Conservation (phyloP, 2,329 filamentous ascomycete genomes). For the Paramyrothecium roridum region DNA sequence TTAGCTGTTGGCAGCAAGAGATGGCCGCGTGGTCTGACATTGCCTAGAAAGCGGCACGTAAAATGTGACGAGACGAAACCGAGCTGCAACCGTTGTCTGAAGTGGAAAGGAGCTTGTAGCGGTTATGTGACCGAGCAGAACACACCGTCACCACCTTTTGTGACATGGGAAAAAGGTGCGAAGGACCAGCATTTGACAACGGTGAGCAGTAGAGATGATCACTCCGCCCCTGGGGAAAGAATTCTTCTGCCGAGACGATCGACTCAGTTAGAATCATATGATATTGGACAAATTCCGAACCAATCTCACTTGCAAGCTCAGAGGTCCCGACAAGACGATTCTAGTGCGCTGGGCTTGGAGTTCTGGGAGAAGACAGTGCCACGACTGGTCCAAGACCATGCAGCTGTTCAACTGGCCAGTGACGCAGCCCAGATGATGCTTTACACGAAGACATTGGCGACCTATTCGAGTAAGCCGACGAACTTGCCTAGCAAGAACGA, state of each 20-base stretch:
- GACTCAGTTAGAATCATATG: not conserved
- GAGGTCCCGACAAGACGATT: not conserved
- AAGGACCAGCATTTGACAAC: not conserved
- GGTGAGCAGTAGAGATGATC: not conserved
- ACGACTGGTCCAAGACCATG: constrained; percentile 25
- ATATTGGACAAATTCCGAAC: not conserved
- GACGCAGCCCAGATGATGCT: constrained; percentile 32
- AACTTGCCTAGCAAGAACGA: no score
- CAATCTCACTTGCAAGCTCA: not conserved
- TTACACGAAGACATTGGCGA: constrained; percentile 18
- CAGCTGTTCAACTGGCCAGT: constrained; percentile 31
- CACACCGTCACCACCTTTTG: not conserved
- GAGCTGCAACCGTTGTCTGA: constrained; percentile 28
- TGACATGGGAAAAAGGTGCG: not conserved
- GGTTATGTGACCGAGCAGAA: constrained; percentile 16
- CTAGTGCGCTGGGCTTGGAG: constrained; percentile 21
- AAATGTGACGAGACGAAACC: constrained; percentile 33
- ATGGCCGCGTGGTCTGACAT: not conserved
- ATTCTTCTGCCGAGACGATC: no score
- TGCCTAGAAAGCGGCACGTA: constrained; percentile 25
- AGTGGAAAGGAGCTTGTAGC: constrained; percentile 29
- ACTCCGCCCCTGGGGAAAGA: no score
- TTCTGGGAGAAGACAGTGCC: constrained; percentile 34
- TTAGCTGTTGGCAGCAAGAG: not conserved
- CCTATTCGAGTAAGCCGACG: no score